phyloP scores from a whole-genome alignment of 441 rosid species.

The Daphne laureola region DNA sequence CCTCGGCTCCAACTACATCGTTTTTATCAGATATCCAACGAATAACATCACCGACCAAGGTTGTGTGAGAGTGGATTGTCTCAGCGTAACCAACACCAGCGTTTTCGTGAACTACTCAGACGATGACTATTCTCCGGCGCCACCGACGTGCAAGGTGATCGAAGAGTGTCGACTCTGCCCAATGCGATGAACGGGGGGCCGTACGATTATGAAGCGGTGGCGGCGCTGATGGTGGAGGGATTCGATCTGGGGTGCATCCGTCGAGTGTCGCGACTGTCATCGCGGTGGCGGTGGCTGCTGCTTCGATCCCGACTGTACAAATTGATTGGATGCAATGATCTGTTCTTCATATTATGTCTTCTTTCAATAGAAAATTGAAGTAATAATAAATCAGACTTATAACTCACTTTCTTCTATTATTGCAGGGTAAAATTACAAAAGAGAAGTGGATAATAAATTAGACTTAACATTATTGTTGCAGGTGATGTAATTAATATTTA shows the following conservation, averaged over 20 bases:
- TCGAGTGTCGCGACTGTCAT: background rate
- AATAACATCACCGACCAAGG: background rate
- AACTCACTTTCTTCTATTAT: too few relatives aligned
- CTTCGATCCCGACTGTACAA: too few relatives aligned
- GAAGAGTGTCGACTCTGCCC: background rate
- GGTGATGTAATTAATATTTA: too few relatives aligned
- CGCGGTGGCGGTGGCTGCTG: slow-evolving; percentile 5
- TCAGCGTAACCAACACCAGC: slow-evolving; percentile 5
- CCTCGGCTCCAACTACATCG: background rate
- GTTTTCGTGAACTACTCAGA: background rate
- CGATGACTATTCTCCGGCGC: background rate
- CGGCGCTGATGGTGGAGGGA: slow-evolving; percentile 3
- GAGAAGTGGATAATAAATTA: too few relatives aligned
- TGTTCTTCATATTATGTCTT: too few relatives aligned
- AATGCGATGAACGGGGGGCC: background rate
- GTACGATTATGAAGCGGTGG: slow-evolving; percentile 3
- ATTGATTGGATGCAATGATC: too few relatives aligned
- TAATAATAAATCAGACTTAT: too few relatives aligned
- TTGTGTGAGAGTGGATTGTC: slow-evolving; percentile 5
- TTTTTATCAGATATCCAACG: slow-evolving; percentile 6
- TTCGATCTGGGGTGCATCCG: slow-evolving; percentile 11
- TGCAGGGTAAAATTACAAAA: too few relatives aligned
- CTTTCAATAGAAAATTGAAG: too few relatives aligned
- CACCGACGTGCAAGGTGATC: background rate
- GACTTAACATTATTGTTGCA: too few relatives aligned